Conservation (phyloP, 2,329 filamentous ascomycete genomes). For the Sporothrix dimorphospora region DNA sequence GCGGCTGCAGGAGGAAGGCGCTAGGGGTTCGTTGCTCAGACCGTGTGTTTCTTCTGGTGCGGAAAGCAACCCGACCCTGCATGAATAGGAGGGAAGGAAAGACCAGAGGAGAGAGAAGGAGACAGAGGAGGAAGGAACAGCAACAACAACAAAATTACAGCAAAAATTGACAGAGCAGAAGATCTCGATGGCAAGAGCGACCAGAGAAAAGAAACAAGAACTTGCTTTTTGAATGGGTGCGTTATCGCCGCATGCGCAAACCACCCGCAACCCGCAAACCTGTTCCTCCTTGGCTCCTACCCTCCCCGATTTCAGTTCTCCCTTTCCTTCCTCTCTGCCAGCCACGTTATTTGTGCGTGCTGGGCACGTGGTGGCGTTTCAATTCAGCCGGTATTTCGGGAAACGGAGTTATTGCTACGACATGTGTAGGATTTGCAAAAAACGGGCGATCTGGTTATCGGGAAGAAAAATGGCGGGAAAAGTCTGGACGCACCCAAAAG, state of each 20-base stretch:
- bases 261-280: background rate
- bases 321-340: background rate
- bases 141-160: background rate
- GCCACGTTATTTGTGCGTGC: slow-evolving; percentile 26
- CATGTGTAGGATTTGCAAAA: slow-evolving; percentile 3
- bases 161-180: background rate
- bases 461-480: background rate
- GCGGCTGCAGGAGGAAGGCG: slow-evolving; percentile 8
- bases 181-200: background rate
- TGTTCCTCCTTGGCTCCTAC: background rate
- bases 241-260: background rate
- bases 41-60: slow-evolving; percentile 7
- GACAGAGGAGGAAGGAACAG: background rate
- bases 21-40: slow-evolving; percentile 2
- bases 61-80: background rate
- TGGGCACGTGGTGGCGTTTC: slow-evolving; percentile 27
- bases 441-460: background rate
- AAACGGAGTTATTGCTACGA: background rate
- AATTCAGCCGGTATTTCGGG: slow-evolving; percentile 5
- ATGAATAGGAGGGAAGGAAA: background rate
- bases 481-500: background rate
- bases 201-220: background rate
- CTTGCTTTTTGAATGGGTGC: background rate
- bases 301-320: background rate
- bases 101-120: background rate